Base-by-base conservation (phyloP, 257 asterid genomes). In the Agastache rugosa region DNA sequence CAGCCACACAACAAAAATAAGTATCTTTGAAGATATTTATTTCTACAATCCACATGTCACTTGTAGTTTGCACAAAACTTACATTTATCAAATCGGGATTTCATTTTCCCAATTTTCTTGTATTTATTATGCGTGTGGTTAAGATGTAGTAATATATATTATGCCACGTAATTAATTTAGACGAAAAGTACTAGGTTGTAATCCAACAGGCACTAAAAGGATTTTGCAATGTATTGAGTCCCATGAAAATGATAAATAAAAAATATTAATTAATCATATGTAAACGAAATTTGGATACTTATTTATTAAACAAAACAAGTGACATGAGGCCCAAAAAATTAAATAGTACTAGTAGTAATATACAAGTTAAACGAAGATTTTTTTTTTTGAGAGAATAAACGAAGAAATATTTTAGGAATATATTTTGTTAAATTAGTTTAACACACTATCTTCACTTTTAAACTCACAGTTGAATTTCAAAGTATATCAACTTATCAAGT, bases 1-100 rank as follows among this genome's bases (percentile, higher is more conserved):
- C 39, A 37, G 34, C 75, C 80, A 69, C 71, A 20, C 23, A 25
- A 16, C 2, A 11, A 37, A 11, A 73, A 15, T 1, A 23, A 74
- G 23, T 63, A 74, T 74, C 72, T 15, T 12, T 62, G 17, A 10
- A 14, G 78, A 73, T 73, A 64, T 74, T 74, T 73, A 45, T 53
- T 53, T 50, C 55, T 63, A 6, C 56, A 19, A 14, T 71, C 23
- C 9, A 55, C 4, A 63, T 25, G 64, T n/a, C 73, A 51, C 8
- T 19, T 27, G 5, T 15, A 5, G 20, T 29, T 60, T 34, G 10
- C 3, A 6, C 59, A 29, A 10, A 61, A 39, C 35, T 25, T 11
- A 11, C 34, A 34, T 63, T 63, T 11, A 37, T 35, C 67, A 10
- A 5, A 11, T 12, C 15, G 20, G 15, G 3, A 64, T 64, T 12